These are phyloP conservation scores for Colletotrichum destructivum DNA, from an alignment of 2,329 filamentous ascomycete genomes.

Conservation along the genomic window DNA sequence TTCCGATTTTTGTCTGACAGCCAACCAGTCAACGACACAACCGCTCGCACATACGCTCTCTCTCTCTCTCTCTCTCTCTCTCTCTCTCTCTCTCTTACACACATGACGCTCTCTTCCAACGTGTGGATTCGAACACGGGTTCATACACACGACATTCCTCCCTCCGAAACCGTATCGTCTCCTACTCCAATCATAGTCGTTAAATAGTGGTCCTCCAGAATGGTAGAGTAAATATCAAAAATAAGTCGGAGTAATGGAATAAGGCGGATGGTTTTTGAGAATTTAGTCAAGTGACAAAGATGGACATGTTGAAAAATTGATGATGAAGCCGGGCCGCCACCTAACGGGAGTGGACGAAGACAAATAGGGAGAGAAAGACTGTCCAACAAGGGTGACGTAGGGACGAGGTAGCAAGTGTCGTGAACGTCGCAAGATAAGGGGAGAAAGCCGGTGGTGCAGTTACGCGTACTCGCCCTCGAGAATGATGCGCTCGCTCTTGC, in stretches of 20 bases:
- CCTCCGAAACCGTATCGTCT: too few species aligned
- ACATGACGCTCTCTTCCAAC: background rate
- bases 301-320: background rate
- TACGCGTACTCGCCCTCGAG: conserved; percentile 60
- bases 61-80: too few species aligned
- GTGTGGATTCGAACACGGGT: background rate
- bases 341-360: conserved; percentile 18
- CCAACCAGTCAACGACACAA: background rate
- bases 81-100: background rate
- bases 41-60: background rate
- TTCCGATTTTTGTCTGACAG: background rate
- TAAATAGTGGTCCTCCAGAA: conserved; percentile 34
- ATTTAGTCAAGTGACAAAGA: background rate
- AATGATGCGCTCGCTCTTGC: conserved; percentile 69
- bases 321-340: conserved; percentile 6
- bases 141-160: background rate
- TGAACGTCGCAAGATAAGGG: background rate
- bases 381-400: conserved; percentile 5
- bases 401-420: background rate
- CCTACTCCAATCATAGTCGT: conserved; percentile 33
- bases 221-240: conserved; percentile 9
- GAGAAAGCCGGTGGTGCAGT: background rate
- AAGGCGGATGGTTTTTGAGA: background rate
- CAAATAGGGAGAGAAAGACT: background rate
- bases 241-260: background rate